Evolutionary conservation across 176 grass and related monocot genomes (phyloP).

Genomic region (Avena sativa): DNA sequence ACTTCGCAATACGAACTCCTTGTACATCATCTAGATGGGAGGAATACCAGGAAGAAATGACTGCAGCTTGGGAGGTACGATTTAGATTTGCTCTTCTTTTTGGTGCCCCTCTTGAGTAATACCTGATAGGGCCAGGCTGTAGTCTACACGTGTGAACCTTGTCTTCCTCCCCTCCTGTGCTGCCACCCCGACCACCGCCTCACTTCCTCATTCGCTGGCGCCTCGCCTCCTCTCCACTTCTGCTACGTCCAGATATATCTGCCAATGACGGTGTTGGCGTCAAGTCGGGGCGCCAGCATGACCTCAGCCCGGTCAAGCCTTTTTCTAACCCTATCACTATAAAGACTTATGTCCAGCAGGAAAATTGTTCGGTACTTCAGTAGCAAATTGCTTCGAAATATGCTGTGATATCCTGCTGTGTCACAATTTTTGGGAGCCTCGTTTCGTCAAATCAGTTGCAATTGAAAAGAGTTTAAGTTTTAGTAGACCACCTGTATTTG

Average conservation of each 20-base stretch:
- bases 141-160: not conserved
- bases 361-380: not conserved
- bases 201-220: not conserved
- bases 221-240: not conserved
- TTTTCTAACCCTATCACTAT: not conserved
- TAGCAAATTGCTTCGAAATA: conserved; percentile 5
- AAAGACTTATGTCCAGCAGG: not conserved
- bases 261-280: not conserved
- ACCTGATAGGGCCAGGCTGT: not conserved
- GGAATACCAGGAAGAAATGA: conserved; percentile 92
- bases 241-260: not conserved
- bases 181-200: not conserved
- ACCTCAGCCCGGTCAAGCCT: not conserved
- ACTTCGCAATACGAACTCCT: conserved; percentile 96
- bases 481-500: conserved; percentile 7
- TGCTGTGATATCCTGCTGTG: not conserved
- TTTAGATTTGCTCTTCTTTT: conserved; percentile 29
- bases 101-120: conserved; percentile 11
- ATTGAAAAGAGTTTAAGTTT: conserved; percentile 14
- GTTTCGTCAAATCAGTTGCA: conserved; percentile 30
- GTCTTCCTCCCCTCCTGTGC: not conserved
- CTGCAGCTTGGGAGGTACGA: conserved; percentile 85
- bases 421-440: not conserved
- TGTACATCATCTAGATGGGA: conserved; percentile 98
- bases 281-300: not conserved